phyloP scores from a whole-genome alignment of 176 grass and related monocot genomes.

The Avena atlantica region DNA sequence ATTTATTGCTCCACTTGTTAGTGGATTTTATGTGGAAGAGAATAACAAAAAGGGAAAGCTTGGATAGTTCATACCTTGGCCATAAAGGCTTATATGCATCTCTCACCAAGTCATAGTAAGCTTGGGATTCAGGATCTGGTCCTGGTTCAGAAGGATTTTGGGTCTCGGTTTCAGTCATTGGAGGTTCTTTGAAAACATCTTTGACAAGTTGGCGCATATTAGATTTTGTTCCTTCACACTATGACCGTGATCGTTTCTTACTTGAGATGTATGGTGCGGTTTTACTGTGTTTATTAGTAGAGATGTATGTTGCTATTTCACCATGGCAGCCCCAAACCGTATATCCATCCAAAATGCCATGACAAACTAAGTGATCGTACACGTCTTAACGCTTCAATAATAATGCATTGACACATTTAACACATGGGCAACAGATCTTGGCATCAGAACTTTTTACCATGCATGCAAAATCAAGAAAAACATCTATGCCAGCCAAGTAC shows the following conservation, averaged over 20 bases:
- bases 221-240: neutral
- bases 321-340: neutral
- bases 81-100: too few relatives aligned
- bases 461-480: too few relatives aligned
- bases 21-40: neutral
- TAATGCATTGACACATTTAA: too few relatives aligned
- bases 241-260: neutral
- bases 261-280: neutral
- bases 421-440: too few relatives aligned
- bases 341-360: neutral
- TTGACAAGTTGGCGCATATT: neutral
- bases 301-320: neutral
- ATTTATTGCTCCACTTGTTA: neutral
- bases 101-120: too few relatives aligned
- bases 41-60: too few relatives aligned
- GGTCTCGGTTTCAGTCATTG: neutral
- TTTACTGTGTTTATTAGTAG: neutral
- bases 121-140: too few relatives aligned
- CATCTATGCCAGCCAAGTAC: too few relatives aligned
- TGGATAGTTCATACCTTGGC: too few relatives aligned
- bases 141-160: neutral
- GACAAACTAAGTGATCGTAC: too few relatives aligned
- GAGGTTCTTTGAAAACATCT: neutral
- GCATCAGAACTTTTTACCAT: too few relatives aligned
- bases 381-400: too few relatives aligned